Conservation (phyloP, 306 rosid species). For the Glycine latifolia region DNA sequence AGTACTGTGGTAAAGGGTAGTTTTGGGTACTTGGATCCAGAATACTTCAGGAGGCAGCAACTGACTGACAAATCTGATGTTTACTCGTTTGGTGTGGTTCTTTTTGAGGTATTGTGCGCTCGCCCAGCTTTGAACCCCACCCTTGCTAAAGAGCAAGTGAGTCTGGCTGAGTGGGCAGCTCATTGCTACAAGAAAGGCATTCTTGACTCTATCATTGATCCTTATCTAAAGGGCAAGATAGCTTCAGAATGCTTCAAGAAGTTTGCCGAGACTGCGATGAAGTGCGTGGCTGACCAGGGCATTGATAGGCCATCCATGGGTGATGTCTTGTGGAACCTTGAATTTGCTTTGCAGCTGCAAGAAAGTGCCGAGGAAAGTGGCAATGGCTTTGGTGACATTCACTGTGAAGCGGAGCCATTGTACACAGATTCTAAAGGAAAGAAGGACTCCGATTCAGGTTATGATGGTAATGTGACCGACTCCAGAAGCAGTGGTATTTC, state of each 20-base stretch:
- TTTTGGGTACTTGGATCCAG: conserved; percentile 98
- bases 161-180: conserved; percentile 98
- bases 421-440: conserved; percentile 64
- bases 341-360: conserved; percentile 97
- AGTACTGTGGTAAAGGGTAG: conserved; percentile 99
- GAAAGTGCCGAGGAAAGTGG: conserved; percentile 97
- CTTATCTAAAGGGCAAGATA: conserved; percentile 90
- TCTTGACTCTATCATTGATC: conserved; percentile 82
- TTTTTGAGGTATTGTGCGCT: conserved; percentile 91
- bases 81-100: conserved; percentile 97
- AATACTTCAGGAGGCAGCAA: conserved; percentile 98
- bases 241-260: conserved; percentile 93
- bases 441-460: conserved; percentile 62
- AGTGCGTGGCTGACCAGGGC: conserved; percentile 94
- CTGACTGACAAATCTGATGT: conserved; percentile 97
- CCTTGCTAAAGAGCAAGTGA: conserved; percentile 94
- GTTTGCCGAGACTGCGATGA: conserved; percentile 97
- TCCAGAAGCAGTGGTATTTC: conserved; percentile 94
- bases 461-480: conserved; percentile 76
- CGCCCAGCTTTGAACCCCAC: conserved; percentile 97
- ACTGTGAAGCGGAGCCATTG: conserved; percentile 66
- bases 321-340: conserved; percentile 98
- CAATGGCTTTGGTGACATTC: conserved; percentile 53
- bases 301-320: conserved; percentile 99
- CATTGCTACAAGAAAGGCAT: conserved; percentile 94